Evolutionary conservation across 441 rosid species (phyloP).

Genomic region (Syzygium syzygioides): DNA sequence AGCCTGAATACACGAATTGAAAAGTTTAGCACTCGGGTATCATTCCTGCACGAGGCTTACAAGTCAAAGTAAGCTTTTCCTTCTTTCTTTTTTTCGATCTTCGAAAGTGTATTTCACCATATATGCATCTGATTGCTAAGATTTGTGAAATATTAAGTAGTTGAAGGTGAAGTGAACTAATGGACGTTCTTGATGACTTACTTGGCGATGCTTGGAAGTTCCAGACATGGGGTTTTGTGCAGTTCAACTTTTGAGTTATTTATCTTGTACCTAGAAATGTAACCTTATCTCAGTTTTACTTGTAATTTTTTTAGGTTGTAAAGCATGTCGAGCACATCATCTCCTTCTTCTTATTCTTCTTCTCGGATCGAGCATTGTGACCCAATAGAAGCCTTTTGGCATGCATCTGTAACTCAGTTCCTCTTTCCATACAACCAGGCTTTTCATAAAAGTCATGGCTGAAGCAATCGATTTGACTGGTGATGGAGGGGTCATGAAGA

Average conservation of each 20-base stretch:
- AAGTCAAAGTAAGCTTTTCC: not conserved
- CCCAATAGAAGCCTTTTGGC: not conserved
- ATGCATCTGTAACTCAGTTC: not conserved
- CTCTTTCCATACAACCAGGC: conserved; percentile 13
- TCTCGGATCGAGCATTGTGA: not conserved
- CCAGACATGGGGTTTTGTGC: not conserved
- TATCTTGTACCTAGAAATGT: not conserved
- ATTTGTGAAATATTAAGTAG: not conserved
- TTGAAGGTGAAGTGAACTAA: not conserved
- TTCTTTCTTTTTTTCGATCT: not conserved
- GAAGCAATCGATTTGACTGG: conserved; percentile 63
- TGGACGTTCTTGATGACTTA: not conserved
- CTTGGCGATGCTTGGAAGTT: not conserved
- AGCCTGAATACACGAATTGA: not conserved
- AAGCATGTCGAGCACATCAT: not conserved
- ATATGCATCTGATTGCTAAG: not conserved
- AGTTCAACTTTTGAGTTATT: not conserved
- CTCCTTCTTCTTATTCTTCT: not conserved
- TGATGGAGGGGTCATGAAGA: conserved; percentile 86
- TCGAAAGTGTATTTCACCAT: not conserved
- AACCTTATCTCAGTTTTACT: not conserved
- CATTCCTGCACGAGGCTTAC: not conserved
- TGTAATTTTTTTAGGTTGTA: not conserved
- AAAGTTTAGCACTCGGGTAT: not conserved
- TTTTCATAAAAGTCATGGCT: conserved; percentile 40